Conservation (phyloP, 768 basidiomycete genomes). For the Mycena indigotica region DNA sequence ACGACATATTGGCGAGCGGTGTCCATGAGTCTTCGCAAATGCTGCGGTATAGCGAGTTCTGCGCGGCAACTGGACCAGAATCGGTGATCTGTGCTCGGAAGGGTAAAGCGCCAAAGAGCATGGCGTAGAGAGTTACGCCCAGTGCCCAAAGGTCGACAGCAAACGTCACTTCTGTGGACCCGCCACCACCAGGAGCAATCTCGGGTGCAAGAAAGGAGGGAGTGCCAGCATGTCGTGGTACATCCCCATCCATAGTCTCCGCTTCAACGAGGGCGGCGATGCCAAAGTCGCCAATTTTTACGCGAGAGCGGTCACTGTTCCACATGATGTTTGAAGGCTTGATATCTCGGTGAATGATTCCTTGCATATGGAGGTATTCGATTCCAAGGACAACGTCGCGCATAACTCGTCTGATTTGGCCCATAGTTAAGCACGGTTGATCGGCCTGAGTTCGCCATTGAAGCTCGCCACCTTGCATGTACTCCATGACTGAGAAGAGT, state of each 20-base stretch:
- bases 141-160: slow-evolving; percentile 98
- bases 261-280: slow-evolving; percentile 96
- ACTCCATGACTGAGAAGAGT: slow-evolving; percentile 99
- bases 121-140: slow-evolving; percentile 92
- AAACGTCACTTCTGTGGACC: slow-evolving; percentile 66
- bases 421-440: slow-evolving; percentile 77
- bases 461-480: slow-evolving; percentile 92
- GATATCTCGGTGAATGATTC: slow-evolving; percentile 99
- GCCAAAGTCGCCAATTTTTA: slow-evolving; percentile 98
- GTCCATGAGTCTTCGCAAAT: slow-evolving; percentile 16
- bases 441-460: slow-evolving; percentile 72
- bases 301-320: slow-evolving; percentile 80
- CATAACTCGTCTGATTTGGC: slow-evolving; percentile 84
- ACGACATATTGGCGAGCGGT: background rate
- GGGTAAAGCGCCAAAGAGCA: slow-evolving; percentile 86
- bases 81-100: slow-evolving; percentile 44
- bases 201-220: slow-evolving; percentile 98
- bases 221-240: slow-evolving; percentile 90
- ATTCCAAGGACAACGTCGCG: slow-evolving; percentile 93
- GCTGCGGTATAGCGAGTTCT: slow-evolving; percentile 10
- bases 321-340: slow-evolving; percentile 97
- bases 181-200: slow-evolving; percentile 53
- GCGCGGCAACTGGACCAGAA: slow-evolving; percentile 3
- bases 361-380: slow-evolving; percentile 95
- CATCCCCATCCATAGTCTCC: slow-evolving; percentile 56